Conservation (phyloP, 441 rosid species). For the Eruca vesicaria region DNA sequence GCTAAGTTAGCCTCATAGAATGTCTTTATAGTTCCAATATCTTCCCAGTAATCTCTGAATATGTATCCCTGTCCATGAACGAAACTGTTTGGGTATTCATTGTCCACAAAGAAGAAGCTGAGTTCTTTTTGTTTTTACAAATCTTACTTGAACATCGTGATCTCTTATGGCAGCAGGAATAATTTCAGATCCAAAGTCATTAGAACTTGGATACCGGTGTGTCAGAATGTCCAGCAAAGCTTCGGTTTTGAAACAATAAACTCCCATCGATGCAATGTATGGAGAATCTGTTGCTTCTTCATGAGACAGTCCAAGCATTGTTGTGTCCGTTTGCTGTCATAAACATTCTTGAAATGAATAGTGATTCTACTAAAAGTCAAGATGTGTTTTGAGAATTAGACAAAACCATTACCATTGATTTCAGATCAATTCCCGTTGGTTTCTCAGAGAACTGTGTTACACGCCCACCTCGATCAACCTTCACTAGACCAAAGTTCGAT, state of each 20-base stretch:
- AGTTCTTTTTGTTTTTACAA: not conserved
- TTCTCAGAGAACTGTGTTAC: constrained; percentile 78
- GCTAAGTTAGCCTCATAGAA: constrained; percentile 91
- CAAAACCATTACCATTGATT: constrained; percentile 63
- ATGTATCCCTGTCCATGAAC: constrained; percentile 46
- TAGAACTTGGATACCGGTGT: constrained; percentile 74
- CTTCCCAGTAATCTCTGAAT: constrained; percentile 92
- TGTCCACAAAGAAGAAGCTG: not conserved
- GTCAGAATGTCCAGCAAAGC: constrained; percentile 63
- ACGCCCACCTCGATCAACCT: constrained; percentile 64
- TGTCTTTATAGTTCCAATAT: constrained; percentile 83
- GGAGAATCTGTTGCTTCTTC: constrained; percentile 69
- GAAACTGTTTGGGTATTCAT: not conserved
- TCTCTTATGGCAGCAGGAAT: constrained; percentile 91
- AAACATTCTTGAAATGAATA: not conserved
- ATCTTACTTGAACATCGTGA: constrained; percentile 68
- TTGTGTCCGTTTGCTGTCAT: constrained; percentile 69
- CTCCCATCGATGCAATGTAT: constrained; percentile 96
- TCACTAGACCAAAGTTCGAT: constrained; percentile 89
- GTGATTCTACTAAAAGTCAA: not conserved
- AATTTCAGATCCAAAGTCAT: constrained; percentile 94
- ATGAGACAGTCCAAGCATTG: constrained; percentile 63
- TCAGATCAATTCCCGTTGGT: constrained; percentile 69
- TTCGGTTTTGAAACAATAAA: constrained; percentile 81
- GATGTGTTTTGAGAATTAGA: not conserved